A percentile compares a stretch with the other conserved stretches of the same genome.
Evolutionary conservation across 768 basidiomycete species (phyloP).

Genomic region (Lentinula detonsa): DNA sequence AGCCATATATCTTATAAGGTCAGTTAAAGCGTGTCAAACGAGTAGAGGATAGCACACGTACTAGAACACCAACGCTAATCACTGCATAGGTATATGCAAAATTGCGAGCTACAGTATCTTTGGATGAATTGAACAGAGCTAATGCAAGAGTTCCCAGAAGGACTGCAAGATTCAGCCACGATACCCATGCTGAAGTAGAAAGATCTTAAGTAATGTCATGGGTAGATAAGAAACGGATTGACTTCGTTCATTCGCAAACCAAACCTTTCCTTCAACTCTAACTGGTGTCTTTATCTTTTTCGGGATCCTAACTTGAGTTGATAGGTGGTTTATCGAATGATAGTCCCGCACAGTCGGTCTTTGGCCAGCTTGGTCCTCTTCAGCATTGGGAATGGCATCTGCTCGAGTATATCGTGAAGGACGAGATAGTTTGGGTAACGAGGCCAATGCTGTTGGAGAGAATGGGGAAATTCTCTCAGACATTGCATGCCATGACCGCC

Average conservation of each 20-base stretch:
- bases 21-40: background rate
- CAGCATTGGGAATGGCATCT: slow-evolving; percentile 66
- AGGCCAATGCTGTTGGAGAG: slow-evolving; percentile 54
- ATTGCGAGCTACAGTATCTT: slow-evolving; percentile 59
- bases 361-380: slow-evolving; percentile 33
- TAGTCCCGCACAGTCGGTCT: slow-evolving; percentile 67
- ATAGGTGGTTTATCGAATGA: slow-evolving; percentile 61
- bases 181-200: slow-evolving; percentile 67
- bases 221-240: slow-evolving; percentile 17
- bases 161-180: slow-evolving; percentile 84
- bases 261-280: slow-evolving; percentile 91
- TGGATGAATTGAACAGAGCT: slow-evolving; percentile 84
- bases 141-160: slow-evolving; percentile 81
- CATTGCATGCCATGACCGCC: slow-evolving; percentile 59
- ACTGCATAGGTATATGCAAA: slow-evolving; percentile 83
- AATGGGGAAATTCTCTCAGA: slow-evolving; percentile 59
- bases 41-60: slow-evolving; percentile 21
- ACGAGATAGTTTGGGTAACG: slow-evolving; percentile 36
- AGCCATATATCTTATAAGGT: slow-evolving; percentile 68
- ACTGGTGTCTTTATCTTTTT: slow-evolving; percentile 79
- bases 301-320: slow-evolving; percentile 65
- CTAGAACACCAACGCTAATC: slow-evolving; percentile 69
- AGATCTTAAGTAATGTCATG: background rate
- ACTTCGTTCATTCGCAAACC: slow-evolving; percentile 97
- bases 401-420: slow-evolving; percentile 57